Evolutionary conservation across 2,329 filamentous ascomycete genomes (phyloP), one percentile per base, ranked within the genome.

Genomic region (Calycina herbarum): DNA sequence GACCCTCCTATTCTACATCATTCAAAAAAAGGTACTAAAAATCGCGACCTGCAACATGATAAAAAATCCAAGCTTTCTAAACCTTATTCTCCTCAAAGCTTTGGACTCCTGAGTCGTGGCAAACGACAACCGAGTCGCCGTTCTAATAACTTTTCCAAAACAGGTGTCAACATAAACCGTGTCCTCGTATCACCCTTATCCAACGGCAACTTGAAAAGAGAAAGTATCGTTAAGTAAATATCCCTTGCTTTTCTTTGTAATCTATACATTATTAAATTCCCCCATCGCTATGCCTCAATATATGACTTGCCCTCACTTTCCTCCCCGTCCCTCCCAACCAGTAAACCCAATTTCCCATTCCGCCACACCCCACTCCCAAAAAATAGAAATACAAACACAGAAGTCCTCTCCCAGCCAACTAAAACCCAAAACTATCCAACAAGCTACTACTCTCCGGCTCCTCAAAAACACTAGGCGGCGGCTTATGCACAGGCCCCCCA

Each of bases 351-450:
- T 11, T 24, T 24, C n/a, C 45, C 45, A 51, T 51, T 17, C n/a
- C 45, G 10, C 10, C 45, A 54, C 48, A 54, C 3, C 20, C n/a
- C n/a, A 8, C 10, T 5, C n/a, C 20, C 20, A 24, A 54, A 24
- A 13, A 54, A 27, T 27, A 54, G 20, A 54, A 54, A 54, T 54
- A 54, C 20, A 54, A 24, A 54, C 40, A 40, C 38, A 40, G 13
- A 40, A 40, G 0, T 51, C 48, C 15, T 29, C 29, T 57, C 48
- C 13, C 56, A n/a, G 29, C 3, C 15, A 2, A 35, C 51, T 78
- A 98, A 76, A 98, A 95, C 1, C 94, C 94, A 83, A 98, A 98
- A 76, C 86, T 94, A 81, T 98, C 94, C 72, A 98, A 82, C 74
- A 99, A 79, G 66, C 92, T 94, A 76, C 87, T 92, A 33, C 91